phyloP scores from a whole-genome alignment of 2,329 filamentous ascomycete species.

The Exophiala alcalophila region DNA sequence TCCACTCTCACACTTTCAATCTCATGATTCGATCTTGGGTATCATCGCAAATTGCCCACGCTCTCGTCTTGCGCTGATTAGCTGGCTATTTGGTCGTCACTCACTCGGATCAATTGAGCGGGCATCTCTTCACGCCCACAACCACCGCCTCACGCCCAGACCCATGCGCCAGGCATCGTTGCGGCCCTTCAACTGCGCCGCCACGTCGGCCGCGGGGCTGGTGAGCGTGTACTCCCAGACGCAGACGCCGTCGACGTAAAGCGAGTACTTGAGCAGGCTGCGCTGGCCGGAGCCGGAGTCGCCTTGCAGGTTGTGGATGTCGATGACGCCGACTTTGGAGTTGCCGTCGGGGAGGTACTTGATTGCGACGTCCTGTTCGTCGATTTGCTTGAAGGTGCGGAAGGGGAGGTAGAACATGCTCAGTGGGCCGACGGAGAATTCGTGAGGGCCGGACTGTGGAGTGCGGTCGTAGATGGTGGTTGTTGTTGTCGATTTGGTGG shows the following conservation, averaged over 20 bases:
- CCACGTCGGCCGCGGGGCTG: slow-evolving; percentile 35
- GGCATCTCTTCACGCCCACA: background rate
- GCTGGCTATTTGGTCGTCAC: too few species aligned
- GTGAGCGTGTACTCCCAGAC: slow-evolving; percentile 61
- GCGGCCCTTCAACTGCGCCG: too few species aligned
- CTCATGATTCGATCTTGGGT: too few species aligned
- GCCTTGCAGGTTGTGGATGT: slow-evolving; percentile 57
- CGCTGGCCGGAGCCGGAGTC: slow-evolving; percentile 42
- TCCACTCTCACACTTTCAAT: too few species aligned
- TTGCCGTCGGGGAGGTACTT: slow-evolving; percentile 81
- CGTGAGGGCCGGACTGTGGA: slow-evolving; percentile 58
- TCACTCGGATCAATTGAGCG: too few species aligned
- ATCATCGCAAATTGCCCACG: too few species aligned
- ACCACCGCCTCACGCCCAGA: too few species aligned
- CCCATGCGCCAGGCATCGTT: too few species aligned
- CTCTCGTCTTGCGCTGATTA: too few species aligned
- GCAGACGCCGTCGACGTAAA: slow-evolving; percentile 79
- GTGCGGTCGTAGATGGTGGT: slow-evolving; percentile 20
- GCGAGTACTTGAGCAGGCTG: slow-evolving; percentile 72
- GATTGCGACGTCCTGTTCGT: slow-evolving; percentile 76
- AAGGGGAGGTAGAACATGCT: slow-evolving; percentile 92
- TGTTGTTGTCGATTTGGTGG: background rate
- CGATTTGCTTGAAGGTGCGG: slow-evolving; percentile 76
- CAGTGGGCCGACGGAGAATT: slow-evolving; percentile 87
- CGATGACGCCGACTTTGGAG: slow-evolving; percentile 81